phyloP scores from a whole-genome alignment of 768 basidiomycete genomes.

The Calocybe gangraenosa region DNA sequence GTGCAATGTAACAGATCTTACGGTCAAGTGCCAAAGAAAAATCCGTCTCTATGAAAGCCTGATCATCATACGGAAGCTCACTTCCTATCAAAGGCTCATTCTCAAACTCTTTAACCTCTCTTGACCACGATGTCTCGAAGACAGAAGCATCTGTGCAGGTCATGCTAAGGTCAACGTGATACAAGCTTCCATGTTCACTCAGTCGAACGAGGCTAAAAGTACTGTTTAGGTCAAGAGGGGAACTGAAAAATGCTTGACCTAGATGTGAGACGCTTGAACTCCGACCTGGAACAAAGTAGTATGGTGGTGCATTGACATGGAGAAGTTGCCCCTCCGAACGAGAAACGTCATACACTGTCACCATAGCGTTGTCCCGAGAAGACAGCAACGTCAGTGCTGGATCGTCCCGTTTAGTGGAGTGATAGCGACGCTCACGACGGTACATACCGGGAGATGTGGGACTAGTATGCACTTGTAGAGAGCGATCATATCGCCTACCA shows the following conservation, averaged over 20 bases:
- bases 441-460: conserved; percentile 29
- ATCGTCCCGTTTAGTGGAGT: not conserved
- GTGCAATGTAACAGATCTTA: conserved; percentile 34
- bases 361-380: conserved; percentile 53
- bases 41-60: conserved; percentile 43
- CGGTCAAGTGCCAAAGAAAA: conserved; percentile 52
- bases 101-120: conserved; percentile 35
- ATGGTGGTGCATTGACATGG: conserved; percentile 42
- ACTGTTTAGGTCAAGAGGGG: conserved; percentile 21
- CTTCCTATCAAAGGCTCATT: conserved; percentile 26
- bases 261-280: conserved; percentile 20
- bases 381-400: conserved; percentile 55
- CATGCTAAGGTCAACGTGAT: conserved; percentile 35
- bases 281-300: conserved; percentile 31
- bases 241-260: conserved; percentile 31
- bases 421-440: not conserved
- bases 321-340: conserved; percentile 34
- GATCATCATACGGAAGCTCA: conserved; percentile 40
- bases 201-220: conserved; percentile 41
- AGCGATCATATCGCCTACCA: conserved; percentile 54
- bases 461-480: conserved; percentile 41
- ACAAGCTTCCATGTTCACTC: conserved; percentile 42
- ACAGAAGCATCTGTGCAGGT: conserved; percentile 13
- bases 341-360: conserved; percentile 64
- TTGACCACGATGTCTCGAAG: conserved; percentile 31